Base-by-base conservation (phyloP, 2,329 filamentous ascomycete species). In the Penicillium sp. region DNA sequence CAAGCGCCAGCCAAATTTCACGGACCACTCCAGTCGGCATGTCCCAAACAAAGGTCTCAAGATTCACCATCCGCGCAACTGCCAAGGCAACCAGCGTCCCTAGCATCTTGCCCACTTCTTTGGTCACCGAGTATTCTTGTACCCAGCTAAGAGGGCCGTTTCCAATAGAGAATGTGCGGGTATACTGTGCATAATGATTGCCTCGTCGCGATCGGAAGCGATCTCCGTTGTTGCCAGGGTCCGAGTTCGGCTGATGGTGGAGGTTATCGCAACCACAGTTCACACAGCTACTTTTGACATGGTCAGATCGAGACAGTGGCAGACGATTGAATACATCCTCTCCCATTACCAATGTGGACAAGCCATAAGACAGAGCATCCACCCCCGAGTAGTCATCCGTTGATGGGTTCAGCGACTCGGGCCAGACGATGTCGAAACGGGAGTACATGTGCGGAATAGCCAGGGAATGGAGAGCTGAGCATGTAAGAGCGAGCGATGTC, bases 351-450 rank as follows among this genome's bases (percentile, higher is more conserved):
- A 94, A 78, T 0, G 90, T 94, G 13, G 90, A 86, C 20, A 94
- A 79, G 6, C 90, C 90, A 69, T 91, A 93, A 0, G 89, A 92
- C 44, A 94, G 82, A 38, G 90, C 89, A 76, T 94, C 89, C 31
- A 94, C 89, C 55, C 87, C 88, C 39, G 85, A 85, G 42, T 86
- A 81, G 52, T 87, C 85, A 64, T 89, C 85, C 2, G 82, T 78
- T 9, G 85, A 80, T 8, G 82, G 79, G 29, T 62, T 60, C 60
- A 83, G 82, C 32, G 84, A 84, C 67, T 93, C 89, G 0, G 90
- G 90, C 90, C 90, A 94, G 40, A 93, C 88, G 61, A 94, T 94
- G 69, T 94, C 90, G 73, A 94, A 94, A 58, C 89, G 85, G 18
- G 88, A 89, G 76, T 94, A 94, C 62, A 94, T 91, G 65, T 87